A percentile compares a stretch with the other conserved stretches of the same genome.
Evolutionary conservation across 2,329 filamentous ascomycete species (phyloP).

Genomic region (Alternaria solani): DNA sequence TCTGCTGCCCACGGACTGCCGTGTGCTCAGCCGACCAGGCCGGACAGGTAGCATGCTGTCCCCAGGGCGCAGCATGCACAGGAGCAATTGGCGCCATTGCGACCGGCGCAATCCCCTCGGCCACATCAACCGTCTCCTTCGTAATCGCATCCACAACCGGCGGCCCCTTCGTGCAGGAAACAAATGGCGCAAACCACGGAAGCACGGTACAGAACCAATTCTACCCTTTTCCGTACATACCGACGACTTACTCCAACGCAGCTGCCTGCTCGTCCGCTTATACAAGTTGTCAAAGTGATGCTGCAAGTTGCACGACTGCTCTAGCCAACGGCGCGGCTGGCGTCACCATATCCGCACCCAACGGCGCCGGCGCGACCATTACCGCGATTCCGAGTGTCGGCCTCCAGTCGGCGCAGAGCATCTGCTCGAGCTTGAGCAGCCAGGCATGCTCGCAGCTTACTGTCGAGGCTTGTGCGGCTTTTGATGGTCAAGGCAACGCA

Average conservation of each 20-base stretch:
- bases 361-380: constrained; percentile 61
- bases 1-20: constrained; percentile 64
- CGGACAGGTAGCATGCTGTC: constrained; percentile 69
- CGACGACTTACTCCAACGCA: constrained; percentile 62
- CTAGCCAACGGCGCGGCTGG: constrained; percentile 60
- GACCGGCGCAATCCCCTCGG: constrained; percentile 26
- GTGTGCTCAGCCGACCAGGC: constrained; percentile 65
- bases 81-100: constrained; percentile 46
- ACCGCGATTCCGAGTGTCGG: constrained; percentile 51
- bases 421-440: constrained; percentile 51
- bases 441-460: constrained; percentile 60
- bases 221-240: constrained; percentile 63
- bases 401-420: constrained; percentile 33
- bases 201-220: constrained; percentile 58
- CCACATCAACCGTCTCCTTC: constrained; percentile 30
- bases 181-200: constrained; percentile 24
- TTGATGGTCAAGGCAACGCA: constrained; percentile 49
- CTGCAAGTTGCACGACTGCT: constrained; percentile 49
- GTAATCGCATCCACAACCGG: constrained; percentile 30
- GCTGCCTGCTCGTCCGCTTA: constrained; percentile 63
- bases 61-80: constrained; percentile 64
- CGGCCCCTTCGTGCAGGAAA: constrained; percentile 33
- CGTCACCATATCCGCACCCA: constrained; percentile 60
- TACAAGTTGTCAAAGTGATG: constrained; percentile 60
- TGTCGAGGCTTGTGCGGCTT: constrained; percentile 55